Evolutionary conservation across 2,329 filamentous ascomycete genomes (phyloP).

Genomic region (Xylaria sp.): DNA sequence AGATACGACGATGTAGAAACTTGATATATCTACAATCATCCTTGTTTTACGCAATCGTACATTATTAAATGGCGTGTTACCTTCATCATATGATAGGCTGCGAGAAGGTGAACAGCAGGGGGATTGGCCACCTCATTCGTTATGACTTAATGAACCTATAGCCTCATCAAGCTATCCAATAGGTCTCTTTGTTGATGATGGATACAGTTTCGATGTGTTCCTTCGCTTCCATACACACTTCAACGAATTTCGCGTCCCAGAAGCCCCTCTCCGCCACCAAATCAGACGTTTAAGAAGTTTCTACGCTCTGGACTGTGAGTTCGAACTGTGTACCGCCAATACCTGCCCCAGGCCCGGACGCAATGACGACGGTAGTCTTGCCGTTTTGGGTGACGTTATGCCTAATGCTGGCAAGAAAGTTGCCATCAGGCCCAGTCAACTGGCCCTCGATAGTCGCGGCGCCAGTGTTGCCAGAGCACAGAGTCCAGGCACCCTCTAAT

Average conservation of each 20-base stretch:
- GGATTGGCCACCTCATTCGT: not conserved
- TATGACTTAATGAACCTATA: not conserved
- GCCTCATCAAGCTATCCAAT: not conserved
- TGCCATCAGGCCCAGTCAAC: conserved; percentile 1
- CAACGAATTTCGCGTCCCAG: not conserved
- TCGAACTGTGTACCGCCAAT: not conserved
- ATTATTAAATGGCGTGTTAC: not conserved
- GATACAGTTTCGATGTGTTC: not conserved
- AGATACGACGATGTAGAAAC: not conserved
- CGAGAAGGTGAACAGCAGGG: not conserved
- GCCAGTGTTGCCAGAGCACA: conserved; percentile 13
- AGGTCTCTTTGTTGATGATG: not conserved
- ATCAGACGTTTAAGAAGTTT: conserved; percentile 8
- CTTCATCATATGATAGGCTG: not conserved
- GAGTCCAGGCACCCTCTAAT: conserved; percentile 16
- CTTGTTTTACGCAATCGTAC: not conserved
- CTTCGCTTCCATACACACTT: not conserved
- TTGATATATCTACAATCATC: not conserved
- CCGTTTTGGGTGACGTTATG: conserved; percentile 20
- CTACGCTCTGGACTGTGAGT: conserved; percentile 10
- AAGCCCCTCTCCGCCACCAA: not conserved
- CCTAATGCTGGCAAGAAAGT: conserved; percentile 6
- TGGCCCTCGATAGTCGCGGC: conserved; percentile 18
- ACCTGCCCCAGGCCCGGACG: not conserved
- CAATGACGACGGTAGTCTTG: conserved; percentile 21